Conservation (phyloP, 257 asterid species). For the Lantana camara region DNA sequence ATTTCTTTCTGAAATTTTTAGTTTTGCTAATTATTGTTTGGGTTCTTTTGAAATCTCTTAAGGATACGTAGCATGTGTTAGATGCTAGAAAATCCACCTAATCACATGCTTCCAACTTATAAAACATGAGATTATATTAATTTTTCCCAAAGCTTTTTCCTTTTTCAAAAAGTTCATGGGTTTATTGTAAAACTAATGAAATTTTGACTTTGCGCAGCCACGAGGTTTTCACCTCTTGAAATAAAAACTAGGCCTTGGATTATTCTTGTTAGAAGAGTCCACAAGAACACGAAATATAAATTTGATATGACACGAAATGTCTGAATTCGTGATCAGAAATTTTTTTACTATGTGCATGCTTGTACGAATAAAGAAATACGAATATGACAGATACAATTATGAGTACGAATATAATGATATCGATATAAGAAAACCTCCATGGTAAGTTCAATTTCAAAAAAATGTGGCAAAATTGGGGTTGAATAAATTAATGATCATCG, state of each 20-base stretch:
- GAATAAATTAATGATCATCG: background rate
- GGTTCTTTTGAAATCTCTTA: conserved; percentile 27
- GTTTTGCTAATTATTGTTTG: conserved; percentile 28
- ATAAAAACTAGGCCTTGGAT: too few species aligned
- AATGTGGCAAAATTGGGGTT: conserved; percentile 19
- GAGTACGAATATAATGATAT: too few species aligned
- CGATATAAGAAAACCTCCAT: too few species aligned
- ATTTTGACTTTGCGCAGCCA: too few species aligned
- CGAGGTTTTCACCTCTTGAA: too few species aligned
- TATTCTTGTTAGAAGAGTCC: too few species aligned
- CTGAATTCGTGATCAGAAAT: too few species aligned
- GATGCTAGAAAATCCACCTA: conserved; percentile 67
- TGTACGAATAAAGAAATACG: too few species aligned
- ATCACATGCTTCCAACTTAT: conserved; percentile 72
- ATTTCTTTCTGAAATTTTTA: conserved; percentile 6
- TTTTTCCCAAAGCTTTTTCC: conserved; percentile 20
- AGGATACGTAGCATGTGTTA: conserved; percentile 70
- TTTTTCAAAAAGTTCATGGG: background rate
- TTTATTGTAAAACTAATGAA: too few species aligned
- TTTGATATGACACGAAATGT: too few species aligned
- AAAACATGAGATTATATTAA: conserved; percentile 18
- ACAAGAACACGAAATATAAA: too few species aligned
- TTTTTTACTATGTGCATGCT: too few species aligned
- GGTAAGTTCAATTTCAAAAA: background rate
- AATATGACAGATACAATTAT: background rate